Percentiles rank a stretch among this genome's conserved stretches.
phyloP scores from a whole-genome alignment of 2,329 filamentous ascomycete species.

The Penicillium sp. region DNA sequence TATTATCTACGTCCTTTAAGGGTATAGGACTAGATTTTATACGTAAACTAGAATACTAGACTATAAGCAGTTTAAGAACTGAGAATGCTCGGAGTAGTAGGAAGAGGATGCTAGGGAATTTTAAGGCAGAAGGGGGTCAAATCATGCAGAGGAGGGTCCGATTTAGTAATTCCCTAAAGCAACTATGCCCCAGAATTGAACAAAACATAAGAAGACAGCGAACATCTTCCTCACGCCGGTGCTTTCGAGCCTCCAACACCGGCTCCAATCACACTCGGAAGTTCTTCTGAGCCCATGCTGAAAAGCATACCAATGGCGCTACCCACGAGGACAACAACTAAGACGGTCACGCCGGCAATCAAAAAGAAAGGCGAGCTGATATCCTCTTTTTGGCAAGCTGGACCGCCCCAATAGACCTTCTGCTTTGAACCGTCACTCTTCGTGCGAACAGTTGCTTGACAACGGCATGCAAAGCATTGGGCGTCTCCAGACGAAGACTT shows the following conservation, averaged over 20 bases:
- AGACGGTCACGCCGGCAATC: conserved; percentile 72
- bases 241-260: conserved; percentile 73
- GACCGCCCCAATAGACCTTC: conserved; percentile 77
- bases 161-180: not conserved
- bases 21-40: too few species aligned
- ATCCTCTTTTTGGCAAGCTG: conserved; percentile 88
- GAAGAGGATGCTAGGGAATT: too few species aligned
- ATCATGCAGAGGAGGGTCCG: too few species aligned
- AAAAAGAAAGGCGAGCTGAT: conserved; percentile 88
- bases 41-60: too few species aligned
- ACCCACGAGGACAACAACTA: conserved; percentile 67
- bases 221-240: conserved; percentile 41
- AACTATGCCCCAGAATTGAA: not conserved
- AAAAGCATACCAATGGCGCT: conserved; percentile 78
- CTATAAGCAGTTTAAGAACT: too few species aligned
- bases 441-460: conserved; percentile 60
- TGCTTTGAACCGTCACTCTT: conserved; percentile 55
- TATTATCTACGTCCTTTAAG: too few species aligned
- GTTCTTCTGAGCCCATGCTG: conserved; percentile 79
- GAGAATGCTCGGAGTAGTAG: too few species aligned
- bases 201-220: not conserved
- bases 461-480: conserved; percentile 79
- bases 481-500: conserved; percentile 58
- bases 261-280: conserved; percentile 94
- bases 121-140: too few species aligned